phyloP scores from a whole-genome alignment of 2,329 filamentous ascomycete genomes.

The Fusarium sp. region DNA sequence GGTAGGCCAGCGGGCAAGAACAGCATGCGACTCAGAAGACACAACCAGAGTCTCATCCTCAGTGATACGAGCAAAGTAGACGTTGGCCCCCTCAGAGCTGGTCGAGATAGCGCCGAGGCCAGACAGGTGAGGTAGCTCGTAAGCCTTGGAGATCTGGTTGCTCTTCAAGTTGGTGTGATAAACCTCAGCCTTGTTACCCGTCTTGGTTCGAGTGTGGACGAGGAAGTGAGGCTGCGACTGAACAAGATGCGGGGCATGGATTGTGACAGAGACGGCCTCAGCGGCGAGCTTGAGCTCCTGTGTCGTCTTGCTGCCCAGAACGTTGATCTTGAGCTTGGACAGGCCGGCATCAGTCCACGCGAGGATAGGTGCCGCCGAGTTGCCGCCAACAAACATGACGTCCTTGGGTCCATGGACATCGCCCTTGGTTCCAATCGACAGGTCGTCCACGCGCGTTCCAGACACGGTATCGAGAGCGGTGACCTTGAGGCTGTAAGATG shows the following conservation, averaged over 20 bases:
- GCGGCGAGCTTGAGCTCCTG: constrained; percentile 65
- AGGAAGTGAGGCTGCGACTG: constrained; percentile 85
- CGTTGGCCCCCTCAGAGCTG: constrained; percentile 81
- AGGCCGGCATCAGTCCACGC: constrained; percentile 77
- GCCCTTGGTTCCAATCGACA: constrained; percentile 77
- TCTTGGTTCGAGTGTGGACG: constrained; percentile 79
- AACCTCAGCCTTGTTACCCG: constrained; percentile 83
- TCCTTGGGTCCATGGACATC: constrained; percentile 75
- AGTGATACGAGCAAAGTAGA: constrained; percentile 89
- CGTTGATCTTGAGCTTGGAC: constrained; percentile 76
- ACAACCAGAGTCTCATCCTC: constrained; percentile 78
- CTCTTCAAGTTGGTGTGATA: constrained; percentile 84
- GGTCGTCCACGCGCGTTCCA: constrained; percentile 78
- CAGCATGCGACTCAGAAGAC: constrained; percentile 80
- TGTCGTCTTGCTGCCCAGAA: constrained; percentile 71
- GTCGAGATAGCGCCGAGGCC: constrained; percentile 82
- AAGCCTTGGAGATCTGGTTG: constrained; percentile 78
- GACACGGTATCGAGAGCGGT: constrained; percentile 78
- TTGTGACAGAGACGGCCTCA: constrained; percentile 64
- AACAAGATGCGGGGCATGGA: constrained; percentile 80
- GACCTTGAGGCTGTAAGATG: constrained; percentile 82
- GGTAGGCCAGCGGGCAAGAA: constrained; percentile 80
- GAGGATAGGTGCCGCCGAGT: constrained; percentile 79
- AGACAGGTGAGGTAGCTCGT: constrained; percentile 78
- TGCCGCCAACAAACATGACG: constrained; percentile 80